phyloP scores from a whole-genome alignment of 495 filamentous ascomycete species.

The Patellaria atrata region DNA sequence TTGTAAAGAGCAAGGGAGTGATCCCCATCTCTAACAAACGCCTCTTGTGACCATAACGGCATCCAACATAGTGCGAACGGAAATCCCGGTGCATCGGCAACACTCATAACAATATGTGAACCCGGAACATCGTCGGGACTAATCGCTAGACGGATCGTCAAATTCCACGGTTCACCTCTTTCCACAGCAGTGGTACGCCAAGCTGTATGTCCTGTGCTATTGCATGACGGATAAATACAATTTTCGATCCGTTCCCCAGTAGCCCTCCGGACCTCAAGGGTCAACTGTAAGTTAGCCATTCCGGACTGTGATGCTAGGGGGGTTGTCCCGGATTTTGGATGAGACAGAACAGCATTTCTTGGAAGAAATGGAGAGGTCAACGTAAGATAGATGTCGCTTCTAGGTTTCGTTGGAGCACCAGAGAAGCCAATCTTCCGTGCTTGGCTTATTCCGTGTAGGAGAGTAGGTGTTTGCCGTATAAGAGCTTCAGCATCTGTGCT shows the following conservation, averaged over 20 bases:
- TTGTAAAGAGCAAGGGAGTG: constrained; percentile 75
- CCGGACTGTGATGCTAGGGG: constrained; percentile 45
- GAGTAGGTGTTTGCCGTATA: constrained; percentile 72
- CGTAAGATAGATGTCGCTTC: constrained; percentile 91
- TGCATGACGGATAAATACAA: constrained; percentile 78
- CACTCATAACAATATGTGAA: constrained; percentile 76
- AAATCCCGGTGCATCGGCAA: constrained; percentile 69
- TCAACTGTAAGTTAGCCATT: constrained; percentile 70
- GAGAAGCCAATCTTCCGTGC: constrained; percentile 90
- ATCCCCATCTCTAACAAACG: constrained; percentile 75
- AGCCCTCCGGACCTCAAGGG: constrained; percentile 67
- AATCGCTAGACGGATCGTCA: constrained; percentile 73
- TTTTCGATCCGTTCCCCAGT: constrained; percentile 68
- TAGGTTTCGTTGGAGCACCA: constrained; percentile 68
- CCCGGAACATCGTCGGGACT: constrained; percentile 64
- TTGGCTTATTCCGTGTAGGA: constrained; percentile 64
- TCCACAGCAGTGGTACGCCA: constrained; percentile 78
- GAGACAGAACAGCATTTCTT: constrained; percentile 61
- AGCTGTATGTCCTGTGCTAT: constrained; percentile 54
- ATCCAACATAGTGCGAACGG: constrained; percentile 87
- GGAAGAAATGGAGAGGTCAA: constrained; percentile 61
- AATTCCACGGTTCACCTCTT: constrained; percentile 67
- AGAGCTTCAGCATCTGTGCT: constrained; percentile 62
- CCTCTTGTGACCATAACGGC: constrained; percentile 83
- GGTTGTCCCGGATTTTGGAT: constrained; percentile 63